These are phyloP conservation scores for Termitomyces eurrhizus DNA, from an alignment of 768 basidiomycete genomes.

Conservation along the genomic window DNA sequence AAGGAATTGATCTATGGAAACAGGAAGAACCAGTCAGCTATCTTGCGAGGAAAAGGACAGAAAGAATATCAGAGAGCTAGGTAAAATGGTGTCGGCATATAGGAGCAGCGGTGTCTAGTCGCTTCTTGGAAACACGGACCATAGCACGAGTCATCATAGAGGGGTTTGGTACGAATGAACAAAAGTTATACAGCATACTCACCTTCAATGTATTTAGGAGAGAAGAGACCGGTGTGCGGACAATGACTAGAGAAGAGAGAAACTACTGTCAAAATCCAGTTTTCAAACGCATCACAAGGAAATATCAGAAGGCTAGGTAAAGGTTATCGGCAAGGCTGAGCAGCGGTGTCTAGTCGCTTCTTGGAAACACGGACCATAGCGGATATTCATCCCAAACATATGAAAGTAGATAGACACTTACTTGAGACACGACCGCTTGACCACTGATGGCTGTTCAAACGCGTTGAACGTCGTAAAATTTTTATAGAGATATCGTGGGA, in stretches of 20 bases:
- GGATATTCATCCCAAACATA: slow-evolving; percentile 53
- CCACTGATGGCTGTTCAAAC: background rate
- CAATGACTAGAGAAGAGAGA: background rate
- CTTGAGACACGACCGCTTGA: background rate
- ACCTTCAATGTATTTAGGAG: slow-evolving; percentile 1
- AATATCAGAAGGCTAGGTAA: slow-evolving; percentile 83
- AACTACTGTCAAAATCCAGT: slow-evolving; percentile 10
- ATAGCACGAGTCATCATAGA: slow-evolving; percentile 66
- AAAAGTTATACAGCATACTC: background rate
- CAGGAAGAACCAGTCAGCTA: background rate
- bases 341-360: slow-evolving; percentile 87
- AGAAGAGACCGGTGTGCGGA: background rate
- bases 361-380: slow-evolving; percentile 97
- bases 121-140: slow-evolving; percentile 94
- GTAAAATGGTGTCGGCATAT: slow-evolving; percentile 65
- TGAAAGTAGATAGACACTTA: background rate
- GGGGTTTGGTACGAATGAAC: slow-evolving; percentile 5
- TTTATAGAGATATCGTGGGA: slow-evolving; percentile 12
- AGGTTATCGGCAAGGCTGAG: slow-evolving; percentile 62
- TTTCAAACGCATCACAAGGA: slow-evolving; percentile 56
- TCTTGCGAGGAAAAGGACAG: background rate
- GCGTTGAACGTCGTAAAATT: background rate
- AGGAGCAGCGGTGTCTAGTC: slow-evolving; percentile 80
- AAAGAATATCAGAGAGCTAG: slow-evolving; percentile 59
- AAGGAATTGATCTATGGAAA: background rate